phyloP scores from a whole-genome alignment of 2,329 filamentous ascomycete genomes.

The Apiospora arundinis region DNA sequence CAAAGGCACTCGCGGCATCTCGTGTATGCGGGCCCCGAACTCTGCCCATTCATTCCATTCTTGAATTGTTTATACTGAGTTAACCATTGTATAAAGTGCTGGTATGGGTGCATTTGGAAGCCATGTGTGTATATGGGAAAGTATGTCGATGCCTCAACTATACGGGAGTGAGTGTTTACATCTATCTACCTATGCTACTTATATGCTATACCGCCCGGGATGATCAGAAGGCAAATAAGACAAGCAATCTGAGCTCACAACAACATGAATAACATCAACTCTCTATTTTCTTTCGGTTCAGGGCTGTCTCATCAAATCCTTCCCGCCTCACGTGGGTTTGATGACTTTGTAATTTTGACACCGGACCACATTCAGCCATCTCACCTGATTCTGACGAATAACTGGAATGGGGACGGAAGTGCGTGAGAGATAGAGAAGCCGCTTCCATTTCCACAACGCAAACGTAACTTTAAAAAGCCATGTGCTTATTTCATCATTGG shows the following conservation, averaged over 20 bases:
- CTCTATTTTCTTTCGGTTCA: background rate
- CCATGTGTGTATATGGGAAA: background rate
- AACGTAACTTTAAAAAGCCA: constrained; percentile 9
- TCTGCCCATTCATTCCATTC: background rate
- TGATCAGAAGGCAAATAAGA: background rate
- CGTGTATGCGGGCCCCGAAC: constrained; percentile 6
- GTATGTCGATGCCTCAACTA: background rate
- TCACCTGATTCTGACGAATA: background rate
- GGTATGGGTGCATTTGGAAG: background rate
- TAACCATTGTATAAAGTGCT: background rate
- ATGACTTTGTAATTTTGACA: background rate
- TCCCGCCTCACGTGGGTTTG: constrained; percentile 4
- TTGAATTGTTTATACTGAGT: background rate
- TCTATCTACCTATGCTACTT: background rate
- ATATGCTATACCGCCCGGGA: background rate
- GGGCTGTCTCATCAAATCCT: background rate
- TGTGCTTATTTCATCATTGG: background rate
- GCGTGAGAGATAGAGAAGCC: background rate
- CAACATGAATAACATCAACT: background rate
- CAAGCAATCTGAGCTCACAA: background rate
- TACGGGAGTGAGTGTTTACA: background rate
- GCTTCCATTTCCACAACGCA: background rate
- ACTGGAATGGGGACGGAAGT: background rate
- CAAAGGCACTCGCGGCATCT: background rate
- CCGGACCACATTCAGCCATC: background rate